Percentiles rank a stretch among this genome's conserved stretches.
These are phyloP conservation scores for Trichoderma polysporum DNA, from an alignment of 2,329 filamentous ascomycete genomes.

Conservation along the genomic window DNA sequence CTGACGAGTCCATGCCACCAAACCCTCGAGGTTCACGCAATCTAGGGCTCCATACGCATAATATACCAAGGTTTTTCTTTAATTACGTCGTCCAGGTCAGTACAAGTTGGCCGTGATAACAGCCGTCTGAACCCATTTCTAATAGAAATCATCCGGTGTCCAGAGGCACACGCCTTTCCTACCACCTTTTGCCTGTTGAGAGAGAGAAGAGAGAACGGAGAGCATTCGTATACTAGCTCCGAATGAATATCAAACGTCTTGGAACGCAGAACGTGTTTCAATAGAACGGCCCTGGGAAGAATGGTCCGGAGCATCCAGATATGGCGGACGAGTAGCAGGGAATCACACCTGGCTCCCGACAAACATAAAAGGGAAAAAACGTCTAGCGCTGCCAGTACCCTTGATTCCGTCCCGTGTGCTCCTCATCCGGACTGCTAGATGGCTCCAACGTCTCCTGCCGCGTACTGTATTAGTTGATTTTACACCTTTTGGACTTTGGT, in stretches of 20 bases:
- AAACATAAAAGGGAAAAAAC: not conserved
- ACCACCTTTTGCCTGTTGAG: not conserved
- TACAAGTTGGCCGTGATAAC: not conserved
- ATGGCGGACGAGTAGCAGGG: not conserved
- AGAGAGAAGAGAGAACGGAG: not conserved
- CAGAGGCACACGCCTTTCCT: not conserved
- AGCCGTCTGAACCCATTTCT: not conserved
- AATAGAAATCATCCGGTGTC: not conserved
- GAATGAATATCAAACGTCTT: not conserved
- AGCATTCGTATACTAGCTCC: not conserved
- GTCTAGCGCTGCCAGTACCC: not conserved
- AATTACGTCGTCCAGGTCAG: not conserved
- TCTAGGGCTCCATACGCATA: not conserved
- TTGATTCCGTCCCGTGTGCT: not conserved
- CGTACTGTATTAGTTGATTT: slow-evolving; percentile 4
- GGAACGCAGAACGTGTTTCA: not conserved
- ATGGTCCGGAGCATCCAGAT: not conserved
- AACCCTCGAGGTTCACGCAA: not conserved
- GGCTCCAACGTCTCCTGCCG: not conserved
- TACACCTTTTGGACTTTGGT: not conserved
- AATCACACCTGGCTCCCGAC: not conserved
- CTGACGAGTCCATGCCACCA: not conserved
- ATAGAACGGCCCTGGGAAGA: not conserved
- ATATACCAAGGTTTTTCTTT: not conserved
- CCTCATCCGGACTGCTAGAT: not conserved